Conservation (phyloP, 306 rosid genomes). For the Trifolium pratense region DNA sequence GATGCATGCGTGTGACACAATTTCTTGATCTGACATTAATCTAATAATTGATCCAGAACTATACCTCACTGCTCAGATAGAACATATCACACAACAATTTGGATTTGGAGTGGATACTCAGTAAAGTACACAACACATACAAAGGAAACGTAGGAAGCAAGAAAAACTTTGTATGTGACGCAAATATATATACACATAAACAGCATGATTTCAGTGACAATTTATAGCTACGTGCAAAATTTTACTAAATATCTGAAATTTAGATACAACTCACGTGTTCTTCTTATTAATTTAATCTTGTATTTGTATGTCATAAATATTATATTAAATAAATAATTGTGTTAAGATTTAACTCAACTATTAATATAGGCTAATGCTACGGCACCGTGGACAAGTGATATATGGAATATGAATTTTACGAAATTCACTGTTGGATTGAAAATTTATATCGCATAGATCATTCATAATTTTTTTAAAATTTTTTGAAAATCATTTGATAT, state of each 20-base stretch:
- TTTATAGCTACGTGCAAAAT: constrained; percentile 5
- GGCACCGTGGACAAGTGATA: no score
- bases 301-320: no score
- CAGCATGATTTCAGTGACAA: constrained; percentile 15
- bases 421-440: no score
- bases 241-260: not conserved
- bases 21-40: not conserved
- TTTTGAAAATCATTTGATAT: no score
- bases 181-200: not conserved
- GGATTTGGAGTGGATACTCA: not conserved
- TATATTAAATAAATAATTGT: no score
- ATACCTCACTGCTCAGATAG: not conserved
- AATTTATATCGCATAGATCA: no score
- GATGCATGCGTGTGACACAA: not conserved
- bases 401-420: no score
- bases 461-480: no score
- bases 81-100: not conserved
- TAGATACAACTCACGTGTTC: not conserved
- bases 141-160: constrained; percentile 28
- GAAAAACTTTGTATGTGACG: not conserved
- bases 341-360: no score
- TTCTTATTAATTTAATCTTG: not conserved
- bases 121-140: not conserved
- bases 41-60: not conserved
- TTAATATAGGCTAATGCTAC: no score